Base-by-base conservation (phyloP, 805 yeast species). In the Candida cerambycidarum region DNA sequence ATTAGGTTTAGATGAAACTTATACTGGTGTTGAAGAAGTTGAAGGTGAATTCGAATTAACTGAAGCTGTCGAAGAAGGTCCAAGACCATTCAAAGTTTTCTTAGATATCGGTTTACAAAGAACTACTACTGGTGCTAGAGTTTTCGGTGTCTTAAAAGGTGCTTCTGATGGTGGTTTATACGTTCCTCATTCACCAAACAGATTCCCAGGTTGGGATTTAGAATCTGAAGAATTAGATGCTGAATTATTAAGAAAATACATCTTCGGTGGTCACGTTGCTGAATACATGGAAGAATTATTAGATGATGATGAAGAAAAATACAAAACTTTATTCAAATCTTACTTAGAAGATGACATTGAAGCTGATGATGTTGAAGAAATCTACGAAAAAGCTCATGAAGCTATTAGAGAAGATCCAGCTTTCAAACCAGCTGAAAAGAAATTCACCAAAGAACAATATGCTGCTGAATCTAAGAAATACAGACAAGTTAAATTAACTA, bases 121-220 rank as follows among this genome's bases (percentile, higher is more conserved):
- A 85, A 89, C 99, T 79, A 93, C 99, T 79, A 90, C 98, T 67
- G 99, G 99, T 89, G 97, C 98, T 71, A 88, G 96, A 78, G 82
- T 93, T 73, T 93, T 93, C 67, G 99, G 98, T 88, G 97, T 93
- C 69, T 80, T 93, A 69, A 93, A 93, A 85, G 99, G 99, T 86
- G 99, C 99, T 68, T 92, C 98, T 55, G 99, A 93, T 73, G 99
- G 99, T 87, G 99, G 99, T 65, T 81, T 93, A 67, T 89, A 86
- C 90, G 80, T 93, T 70, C 99, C 99, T 61, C 99, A 93, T 90
- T 89, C 96, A 63, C 87, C 96, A 70, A 90, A 90, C 83, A 90
- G 99, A 85, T 93, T 90, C 96, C 99, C 99, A 77, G 99, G 99
- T 80, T 93, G 92, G 95, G 99, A 93, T 76, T 88, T 92, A 65